Evolutionary conservation across 352 stramenopile genomes (phyloP).

Genomic region (Aphanomyces invadans): DNA sequence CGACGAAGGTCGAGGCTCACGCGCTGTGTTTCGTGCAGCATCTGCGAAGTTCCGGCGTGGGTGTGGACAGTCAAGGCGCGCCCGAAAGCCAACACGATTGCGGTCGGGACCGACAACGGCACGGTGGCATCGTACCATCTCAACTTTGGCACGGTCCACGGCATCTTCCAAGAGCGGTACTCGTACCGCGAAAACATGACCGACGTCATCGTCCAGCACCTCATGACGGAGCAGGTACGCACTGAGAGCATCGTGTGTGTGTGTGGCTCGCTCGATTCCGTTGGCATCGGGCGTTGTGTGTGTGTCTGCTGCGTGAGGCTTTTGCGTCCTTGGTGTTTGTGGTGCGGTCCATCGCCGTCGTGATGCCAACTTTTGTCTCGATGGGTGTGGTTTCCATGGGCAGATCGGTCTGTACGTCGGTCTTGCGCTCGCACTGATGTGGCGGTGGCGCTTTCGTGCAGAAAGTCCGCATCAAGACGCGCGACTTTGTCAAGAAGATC

Average conservation of each 20-base stretch:
- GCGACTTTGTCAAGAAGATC: conserved; percentile 93
- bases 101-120: conserved; percentile 81
- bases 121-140: conserved; percentile 80
- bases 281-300: no score
- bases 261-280: no score
- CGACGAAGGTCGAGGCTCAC: no score
- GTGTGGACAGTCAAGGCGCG: conserved; percentile 81
- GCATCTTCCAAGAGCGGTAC: conserved; percentile 90
- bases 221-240: conserved; percentile 85
- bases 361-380: background rate
- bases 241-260: background rate
- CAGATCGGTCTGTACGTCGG: no score
- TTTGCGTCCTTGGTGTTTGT: no score
- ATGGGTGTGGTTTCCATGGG: no score
- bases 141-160: conserved; percentile 87
- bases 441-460: no score
- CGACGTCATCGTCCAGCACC: conserved; percentile 93
- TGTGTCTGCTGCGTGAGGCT: no score
- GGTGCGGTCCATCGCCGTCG: no score
- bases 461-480: conserved; percentile 91
- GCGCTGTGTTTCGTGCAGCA: no score
- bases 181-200: conserved; percentile 92
- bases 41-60: conserved; percentile 85
- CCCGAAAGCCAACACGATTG: conserved; percentile 84
- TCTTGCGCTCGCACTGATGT: no score